Evolutionary conservation across 495 filamentous ascomycete genomes (phyloP).

Genomic region (Talaromyces stipitatus): DNA sequence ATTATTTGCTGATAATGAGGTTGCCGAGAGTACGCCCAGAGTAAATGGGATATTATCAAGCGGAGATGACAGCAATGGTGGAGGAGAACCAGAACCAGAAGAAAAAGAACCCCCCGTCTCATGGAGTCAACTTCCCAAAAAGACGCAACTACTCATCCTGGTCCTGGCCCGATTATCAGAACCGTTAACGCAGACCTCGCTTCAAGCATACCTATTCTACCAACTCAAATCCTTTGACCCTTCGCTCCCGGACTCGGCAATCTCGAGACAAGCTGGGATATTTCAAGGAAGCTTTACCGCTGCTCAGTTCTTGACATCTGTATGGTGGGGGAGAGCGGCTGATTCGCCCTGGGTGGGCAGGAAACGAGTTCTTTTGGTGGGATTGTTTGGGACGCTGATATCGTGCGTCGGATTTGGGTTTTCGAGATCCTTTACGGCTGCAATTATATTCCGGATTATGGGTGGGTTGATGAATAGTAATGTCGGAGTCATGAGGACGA

Average conservation of each 20-base stretch:
- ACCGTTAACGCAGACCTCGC: conserved; percentile 67
- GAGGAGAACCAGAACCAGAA: neutral
- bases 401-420: conserved; percentile 77
- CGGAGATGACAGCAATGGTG: neutral
- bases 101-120: conserved; percentile 41
- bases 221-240: conserved; percentile 62
- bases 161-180: conserved; percentile 70
- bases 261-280: conserved; percentile 70
- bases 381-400: conserved; percentile 61
- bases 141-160: conserved; percentile 66
- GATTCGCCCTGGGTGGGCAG: conserved; percentile 63
- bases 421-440: conserved; percentile 57
- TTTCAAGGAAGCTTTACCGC: conserved; percentile 69
- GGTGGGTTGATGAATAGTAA: conserved; percentile 77
- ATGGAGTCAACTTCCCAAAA: conserved; percentile 65
- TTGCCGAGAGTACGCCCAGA: neutral
- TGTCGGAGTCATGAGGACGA: conserved; percentile 72
- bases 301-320: conserved; percentile 70
- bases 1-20: neutral
- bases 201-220: conserved; percentile 71
- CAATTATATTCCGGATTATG: conserved; percentile 62
- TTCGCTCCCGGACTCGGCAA: conserved; percentile 53
- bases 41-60: neutral
- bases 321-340: conserved; percentile 70
- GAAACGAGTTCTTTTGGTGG: conserved; percentile 71